Evolutionary conservation across 192 early-diverging fungal genomes (phyloP).

Genomic region (Backusella westeae): DNA sequence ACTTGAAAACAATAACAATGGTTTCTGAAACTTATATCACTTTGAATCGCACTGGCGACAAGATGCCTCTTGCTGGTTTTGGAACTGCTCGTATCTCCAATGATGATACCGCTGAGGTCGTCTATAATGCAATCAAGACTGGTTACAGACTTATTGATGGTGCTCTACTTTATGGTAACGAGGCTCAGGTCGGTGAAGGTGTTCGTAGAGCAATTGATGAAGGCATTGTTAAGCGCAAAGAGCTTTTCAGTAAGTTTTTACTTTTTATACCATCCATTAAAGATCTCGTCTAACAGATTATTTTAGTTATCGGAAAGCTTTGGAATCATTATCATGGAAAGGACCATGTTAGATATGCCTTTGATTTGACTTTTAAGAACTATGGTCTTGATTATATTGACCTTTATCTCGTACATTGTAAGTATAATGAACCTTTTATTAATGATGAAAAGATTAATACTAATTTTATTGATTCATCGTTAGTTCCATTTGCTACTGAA

Average conservation of each 20-base stretch:
- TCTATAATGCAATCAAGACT: slow-evolving; percentile 35
- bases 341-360: slow-evolving; percentile 48
- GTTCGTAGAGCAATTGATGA: slow-evolving; percentile 46
- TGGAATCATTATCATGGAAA: slow-evolving; percentile 64
- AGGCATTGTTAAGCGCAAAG: slow-evolving; percentile 50
- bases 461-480: not conserved
- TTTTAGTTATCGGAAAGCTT: slow-evolving; percentile 39
- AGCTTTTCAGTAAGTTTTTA: slow-evolving; percentile 28
- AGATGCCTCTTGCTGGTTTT: slow-evolving; percentile 49
- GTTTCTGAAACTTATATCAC: slow-evolving; percentile 15
- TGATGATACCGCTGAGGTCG: slow-evolving; percentile 32
- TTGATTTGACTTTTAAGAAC: slow-evolving; percentile 41
- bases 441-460: too few relatives aligned
- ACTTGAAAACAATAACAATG: not conserved
- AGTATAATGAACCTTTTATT: too few relatives aligned
- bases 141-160: slow-evolving; percentile 43
- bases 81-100: slow-evolving; percentile 48
- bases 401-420: slow-evolving; percentile 36
- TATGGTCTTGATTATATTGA: slow-evolving; percentile 50
- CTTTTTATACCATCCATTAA: not conserved
- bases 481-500: not conserved
- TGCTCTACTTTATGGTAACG: slow-evolving; percentile 61
- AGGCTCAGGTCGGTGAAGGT: slow-evolving; percentile 55
- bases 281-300: not conserved
- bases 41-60: slow-evolving; percentile 40